Base-by-base conservation (phyloP, 1,284 basidiomycete species). In the Pseudozyma tsukubaensis region DNA sequence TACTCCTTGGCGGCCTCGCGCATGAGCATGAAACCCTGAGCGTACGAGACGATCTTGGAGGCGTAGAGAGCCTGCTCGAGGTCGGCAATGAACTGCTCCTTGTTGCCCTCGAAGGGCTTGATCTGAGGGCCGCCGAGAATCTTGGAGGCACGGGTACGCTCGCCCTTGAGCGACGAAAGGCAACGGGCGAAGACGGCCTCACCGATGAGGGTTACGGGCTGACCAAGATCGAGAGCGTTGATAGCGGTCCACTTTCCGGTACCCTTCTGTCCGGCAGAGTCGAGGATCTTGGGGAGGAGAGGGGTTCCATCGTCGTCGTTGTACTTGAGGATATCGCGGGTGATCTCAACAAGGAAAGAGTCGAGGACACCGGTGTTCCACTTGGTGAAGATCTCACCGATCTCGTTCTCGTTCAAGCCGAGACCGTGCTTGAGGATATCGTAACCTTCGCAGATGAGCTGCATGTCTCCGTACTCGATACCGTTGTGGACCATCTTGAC, bases 161-260 rank as follows among this genome's bases (percentile, higher is more conserved):
- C 97, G n/a, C 91, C 90, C 88, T 99, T 99, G 89, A 99, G 91
- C 71, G 94, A 90, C 58, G 96, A 99, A 84, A 99, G 87, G 89
- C 95, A 98, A 85, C 97, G 94, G 76, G 97, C 94, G 84, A 99
- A 99, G 79, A 99, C 97, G 75, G 97, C 96, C 88, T 99, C 97
- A 76, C 96, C 97, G 81, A 99, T 99, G 81, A 99, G 90, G 74
- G 97, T 99, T 82, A 99, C 94, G 92, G 84, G 85, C 67, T 85
- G 83, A 83, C 96, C 96, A 78, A 94, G 91, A 83, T 99, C 97
- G 77, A 99, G 91, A 70, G 97, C 97, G 85, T 94, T 93, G 84
- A 98, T 93, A 75, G 97, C 97, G 69, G 97, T 99, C 97, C 97
- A 99, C 88, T 99, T 99, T 67, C 97, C 97, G 77, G 97, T 99